A percentile compares a stretch with the other conserved stretches of the same genome.
These are phyloP conservation scores for Trypanosoma platydactyli DNA, from an alignment of 208 protist genomes.

Conservation along the genomic window DNA sequence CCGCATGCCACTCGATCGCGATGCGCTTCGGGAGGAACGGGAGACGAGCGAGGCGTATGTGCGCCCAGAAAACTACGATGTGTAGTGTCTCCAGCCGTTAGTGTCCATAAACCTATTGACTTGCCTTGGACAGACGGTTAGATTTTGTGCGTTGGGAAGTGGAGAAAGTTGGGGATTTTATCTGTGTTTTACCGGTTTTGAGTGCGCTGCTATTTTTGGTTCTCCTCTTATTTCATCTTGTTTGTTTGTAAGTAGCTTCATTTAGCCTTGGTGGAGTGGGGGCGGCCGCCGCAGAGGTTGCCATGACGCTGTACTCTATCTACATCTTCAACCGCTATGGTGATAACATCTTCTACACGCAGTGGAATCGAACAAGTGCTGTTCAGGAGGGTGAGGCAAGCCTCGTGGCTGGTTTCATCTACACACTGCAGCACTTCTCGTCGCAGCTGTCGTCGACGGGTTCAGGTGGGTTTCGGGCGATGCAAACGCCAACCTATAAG, in stretches of 20 bases:
- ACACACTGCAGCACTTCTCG: conserved; percentile 86
- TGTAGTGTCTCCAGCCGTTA: background rate
- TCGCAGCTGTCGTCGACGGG: conserved; percentile 69
- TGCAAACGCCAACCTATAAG: conserved; percentile 85
- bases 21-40: conserved; percentile 61
- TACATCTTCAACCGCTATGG: conserved; percentile 90
- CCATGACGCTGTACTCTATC: conserved; percentile 82
- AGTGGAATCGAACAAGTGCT: conserved; percentile 77
- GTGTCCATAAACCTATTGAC: too few relatives aligned
- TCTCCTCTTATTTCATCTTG: conserved; percentile 10
- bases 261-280: background rate
- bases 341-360: conserved; percentile 81
- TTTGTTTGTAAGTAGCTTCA: conserved; percentile 16
- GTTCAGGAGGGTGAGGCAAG: conserved; percentile 77
- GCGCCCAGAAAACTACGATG: conserved; percentile 56
- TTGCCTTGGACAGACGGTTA: too few relatives aligned
- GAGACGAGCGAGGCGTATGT: conserved; percentile 50
- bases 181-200: too few relatives aligned
- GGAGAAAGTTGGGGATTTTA: too few relatives aligned
- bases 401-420: conserved; percentile 84
- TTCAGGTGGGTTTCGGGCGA: conserved; percentile 54
- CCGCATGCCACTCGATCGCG: conserved; percentile 73
- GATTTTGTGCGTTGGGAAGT: background rate
- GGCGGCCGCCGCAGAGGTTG: background rate
- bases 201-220: too few relatives aligned